Evolutionary conservation across 805 yeast genomes (phyloP).

Genomic region (Myxozyma kluyveri): DNA sequence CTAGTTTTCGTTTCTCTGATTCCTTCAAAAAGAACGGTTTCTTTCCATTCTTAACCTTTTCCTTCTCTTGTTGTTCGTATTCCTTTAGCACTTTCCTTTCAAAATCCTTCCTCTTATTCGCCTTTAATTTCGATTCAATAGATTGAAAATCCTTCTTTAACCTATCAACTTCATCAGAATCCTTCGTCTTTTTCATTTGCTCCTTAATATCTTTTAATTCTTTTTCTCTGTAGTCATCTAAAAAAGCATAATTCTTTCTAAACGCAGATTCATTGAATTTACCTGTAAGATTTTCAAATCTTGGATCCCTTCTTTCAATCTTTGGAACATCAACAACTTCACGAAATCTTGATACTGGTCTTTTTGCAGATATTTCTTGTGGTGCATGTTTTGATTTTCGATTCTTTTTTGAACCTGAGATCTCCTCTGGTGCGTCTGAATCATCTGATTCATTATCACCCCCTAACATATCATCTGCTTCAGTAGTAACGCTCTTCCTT

Average conservation of each 20-base stretch:
- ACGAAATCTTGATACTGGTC: constrained; percentile 65
- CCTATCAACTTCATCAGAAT: constrained; percentile 45
- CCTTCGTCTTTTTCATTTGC: constrained; percentile 46
- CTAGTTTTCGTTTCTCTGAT: constrained; percentile 24
- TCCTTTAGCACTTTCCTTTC: constrained; percentile 63
- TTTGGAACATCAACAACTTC: constrained; percentile 52
- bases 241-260: constrained; percentile 75
- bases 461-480: too few relatives aligned
- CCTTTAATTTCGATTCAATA: constrained; percentile 53
- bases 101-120: constrained; percentile 70
- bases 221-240: constrained; percentile 77
- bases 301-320: constrained; percentile 59
- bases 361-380: constrained; percentile 69
- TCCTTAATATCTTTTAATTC: constrained; percentile 52
- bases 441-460: too few relatives aligned
- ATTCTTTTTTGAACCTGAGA: neutral
- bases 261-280: constrained; percentile 66
- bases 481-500: too few relatives aligned
- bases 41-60: constrained; percentile 69
- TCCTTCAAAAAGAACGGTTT: constrained; percentile 51
- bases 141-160: constrained; percentile 38
- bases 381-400: constrained; percentile 76
- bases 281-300: constrained; percentile 90
- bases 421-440: too few relatives aligned
- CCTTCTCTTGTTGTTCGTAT: constrained; percentile 77